These are phyloP conservation scores for Shiraia sp. DNA, from an alignment of 2,329 filamentous ascomycete genomes.

Conservation along the genomic window DNA sequence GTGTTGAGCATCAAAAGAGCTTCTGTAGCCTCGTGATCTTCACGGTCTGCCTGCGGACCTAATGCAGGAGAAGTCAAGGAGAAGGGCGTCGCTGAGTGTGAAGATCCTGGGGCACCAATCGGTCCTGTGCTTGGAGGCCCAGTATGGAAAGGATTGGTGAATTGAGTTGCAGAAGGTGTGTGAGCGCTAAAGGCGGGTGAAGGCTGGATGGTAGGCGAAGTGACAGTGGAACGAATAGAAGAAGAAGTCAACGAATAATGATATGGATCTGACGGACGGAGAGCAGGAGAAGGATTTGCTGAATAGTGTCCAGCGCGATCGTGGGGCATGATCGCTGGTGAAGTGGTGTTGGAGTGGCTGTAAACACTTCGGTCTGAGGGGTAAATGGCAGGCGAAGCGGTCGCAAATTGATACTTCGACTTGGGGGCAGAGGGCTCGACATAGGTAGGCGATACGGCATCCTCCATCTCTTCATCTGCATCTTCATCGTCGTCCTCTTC, in stretches of 20 bases:
- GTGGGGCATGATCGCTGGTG: constrained; percentile 40
- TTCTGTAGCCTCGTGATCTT: constrained; percentile 76
- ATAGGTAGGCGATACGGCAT: constrained; percentile 37
- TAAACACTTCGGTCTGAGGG: constrained; percentile 44
- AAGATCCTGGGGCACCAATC: constrained; percentile 24
- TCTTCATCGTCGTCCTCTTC: constrained; percentile 53
- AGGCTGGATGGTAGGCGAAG: constrained; percentile 40
- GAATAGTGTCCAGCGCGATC: constrained; percentile 53
- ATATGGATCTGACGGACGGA: constrained; percentile 50
- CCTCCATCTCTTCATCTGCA: constrained; percentile 52
- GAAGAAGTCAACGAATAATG: constrained; percentile 52
- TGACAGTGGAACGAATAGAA: constrained; percentile 41
- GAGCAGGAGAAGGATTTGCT: constrained; percentile 45
- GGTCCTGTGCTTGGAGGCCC: constrained; percentile 29
- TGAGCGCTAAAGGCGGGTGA: constrained; percentile 50
- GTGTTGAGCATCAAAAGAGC: constrained; percentile 86
- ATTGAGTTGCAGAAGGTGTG: constrained; percentile 31
- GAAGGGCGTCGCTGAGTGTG: constrained; percentile 31
- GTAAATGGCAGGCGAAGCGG: constrained; percentile 40
- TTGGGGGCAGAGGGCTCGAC: constrained; percentile 10
- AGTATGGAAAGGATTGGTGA: constrained; percentile 35
- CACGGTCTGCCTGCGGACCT: constrained; percentile 41
- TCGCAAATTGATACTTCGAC: constrained; percentile 30
- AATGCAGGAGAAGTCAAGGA: constrained; percentile 43
- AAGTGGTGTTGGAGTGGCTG: constrained; percentile 45